Percentiles rank a stretch among this genome's conserved stretches.
Evolutionary conservation across 495 filamentous ascomycete genomes (phyloP).

Genomic region (Massariosphaeria phaeospora): DNA sequence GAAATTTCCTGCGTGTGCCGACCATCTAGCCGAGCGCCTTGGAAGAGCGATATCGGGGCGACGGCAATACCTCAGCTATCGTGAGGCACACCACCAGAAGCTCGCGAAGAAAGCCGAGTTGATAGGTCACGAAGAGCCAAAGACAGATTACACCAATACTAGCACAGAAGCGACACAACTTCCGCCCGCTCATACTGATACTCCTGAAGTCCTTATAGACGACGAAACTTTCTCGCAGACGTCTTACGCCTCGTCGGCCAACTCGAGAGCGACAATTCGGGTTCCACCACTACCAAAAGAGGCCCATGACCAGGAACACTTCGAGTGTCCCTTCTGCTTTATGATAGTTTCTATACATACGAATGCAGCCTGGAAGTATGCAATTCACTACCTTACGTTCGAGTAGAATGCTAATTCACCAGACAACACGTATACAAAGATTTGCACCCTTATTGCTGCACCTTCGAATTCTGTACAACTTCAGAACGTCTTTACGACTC

Average conservation of each 20-base stretch:
- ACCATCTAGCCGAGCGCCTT: slow-evolving; percentile 36
- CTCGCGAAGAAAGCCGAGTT: slow-evolving; percentile 30
- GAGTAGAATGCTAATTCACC: no score
- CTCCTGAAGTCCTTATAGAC: neutral
- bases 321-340: slow-evolving; percentile 31
- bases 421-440: slow-evolving; percentile 31
- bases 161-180: slow-evolving; percentile 21
- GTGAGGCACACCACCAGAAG: slow-evolving; percentile 42
- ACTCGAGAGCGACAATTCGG: slow-evolving; percentile 12
- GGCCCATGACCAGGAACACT: slow-evolving; percentile 19
- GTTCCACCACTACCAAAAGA: slow-evolving; percentile 23
- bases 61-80: slow-evolving; percentile 44
- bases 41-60: slow-evolving; percentile 44
- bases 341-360: slow-evolving; percentile 29
- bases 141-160: slow-evolving; percentile 14
- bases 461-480: slow-evolving; percentile 17
- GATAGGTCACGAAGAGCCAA: slow-evolving; percentile 13
- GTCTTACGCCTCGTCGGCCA: slow-evolving; percentile 18
- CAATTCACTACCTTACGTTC: neutral
- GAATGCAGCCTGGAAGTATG: slow-evolving; percentile 15
- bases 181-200: neutral
- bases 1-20: slow-evolving; percentile 6
- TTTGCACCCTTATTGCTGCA: slow-evolving; percentile 29
- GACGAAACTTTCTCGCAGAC: slow-evolving; percentile 16
- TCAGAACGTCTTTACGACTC: slow-evolving; percentile 30